phyloP scores from a whole-genome alignment of 345 rosid species.

The Brassica incana region DNA sequence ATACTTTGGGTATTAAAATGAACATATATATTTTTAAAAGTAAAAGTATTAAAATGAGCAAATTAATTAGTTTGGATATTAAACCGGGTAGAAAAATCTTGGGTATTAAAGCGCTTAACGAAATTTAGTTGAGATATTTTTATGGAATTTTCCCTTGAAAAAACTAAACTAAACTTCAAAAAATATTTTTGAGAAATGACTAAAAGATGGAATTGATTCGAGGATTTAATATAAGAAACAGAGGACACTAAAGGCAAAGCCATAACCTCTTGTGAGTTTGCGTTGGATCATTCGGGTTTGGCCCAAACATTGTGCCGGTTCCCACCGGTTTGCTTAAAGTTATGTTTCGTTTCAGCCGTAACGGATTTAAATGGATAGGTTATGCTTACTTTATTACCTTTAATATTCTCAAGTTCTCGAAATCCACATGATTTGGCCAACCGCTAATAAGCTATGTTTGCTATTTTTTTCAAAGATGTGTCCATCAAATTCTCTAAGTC shows the following conservation, averaged over 20 bases:
- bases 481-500: slow-evolving; percentile 40
- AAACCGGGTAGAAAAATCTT: too few species aligned
- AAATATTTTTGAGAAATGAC: slow-evolving; percentile 1
- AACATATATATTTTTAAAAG: too few species aligned
- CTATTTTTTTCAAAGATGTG: slow-evolving; percentile 3
- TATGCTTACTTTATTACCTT: background rate
- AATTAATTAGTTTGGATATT: too few species aligned
- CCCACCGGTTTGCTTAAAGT: background rate
- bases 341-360: background rate
- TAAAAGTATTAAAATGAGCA: too few species aligned
- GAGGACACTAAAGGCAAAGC: slow-evolving; percentile 32
- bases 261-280: slow-evolving; percentile 15
- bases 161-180: background rate
- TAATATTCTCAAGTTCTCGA: background rate
- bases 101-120: too few species aligned
- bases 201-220: slow-evolving; percentile 10
- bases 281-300: background rate
- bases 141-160: background rate
- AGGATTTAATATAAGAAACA: slow-evolving; percentile 16
- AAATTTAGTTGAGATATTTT: too few species aligned
- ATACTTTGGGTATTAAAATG: too few species aligned
- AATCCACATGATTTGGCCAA: slow-evolving; percentile 4
- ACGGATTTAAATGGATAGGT: background rate
- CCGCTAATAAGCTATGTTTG: background rate
- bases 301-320: background rate